phyloP scores from a whole-genome alignment of 352 stramenopile species.

The Phytophthora tubulina region DNA sequence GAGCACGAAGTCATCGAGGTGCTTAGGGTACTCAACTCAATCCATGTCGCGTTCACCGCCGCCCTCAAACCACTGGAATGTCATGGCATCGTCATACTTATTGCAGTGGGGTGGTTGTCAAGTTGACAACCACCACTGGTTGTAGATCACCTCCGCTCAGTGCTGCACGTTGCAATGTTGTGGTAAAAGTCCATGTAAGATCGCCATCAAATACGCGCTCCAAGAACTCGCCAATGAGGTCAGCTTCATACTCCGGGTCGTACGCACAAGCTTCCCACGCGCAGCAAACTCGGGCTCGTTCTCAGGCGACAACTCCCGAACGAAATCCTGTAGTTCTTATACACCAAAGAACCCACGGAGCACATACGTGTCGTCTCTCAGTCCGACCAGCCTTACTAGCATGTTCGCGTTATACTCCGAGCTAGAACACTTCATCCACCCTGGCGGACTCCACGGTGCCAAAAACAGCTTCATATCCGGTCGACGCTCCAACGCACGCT shows the following conservation, averaged over 20 bases:
- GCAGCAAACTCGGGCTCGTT: slow-evolving; percentile 89
- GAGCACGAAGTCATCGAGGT: slow-evolving; percentile 83
- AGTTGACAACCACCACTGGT: too few relatives aligned
- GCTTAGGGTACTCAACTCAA: slow-evolving; percentile 77
- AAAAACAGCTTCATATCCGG: slow-evolving; percentile 85
- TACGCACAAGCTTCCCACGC: slow-evolving; percentile 78
- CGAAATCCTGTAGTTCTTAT: slow-evolving; percentile 79
- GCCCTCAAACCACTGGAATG: slow-evolving; percentile 90
- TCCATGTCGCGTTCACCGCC: slow-evolving; percentile 62
- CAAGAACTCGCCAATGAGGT: slow-evolving; percentile 84
- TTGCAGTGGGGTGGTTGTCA: slow-evolving; percentile 51
- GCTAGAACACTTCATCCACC: slow-evolving; percentile 84
- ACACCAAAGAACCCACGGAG: slow-evolving; percentile 92
- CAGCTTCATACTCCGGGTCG: slow-evolving; percentile 57
- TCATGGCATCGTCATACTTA: slow-evolving; percentile 90
- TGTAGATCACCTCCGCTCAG: slow-evolving; percentile 77
- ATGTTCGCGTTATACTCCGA: slow-evolving; percentile 70
- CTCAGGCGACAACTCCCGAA: slow-evolving; percentile 92
- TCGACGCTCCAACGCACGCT: slow-evolving; percentile 64
- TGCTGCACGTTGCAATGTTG: slow-evolving; percentile 79
- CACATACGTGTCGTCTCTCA: slow-evolving; percentile 56
- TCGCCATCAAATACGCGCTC: slow-evolving; percentile 81
- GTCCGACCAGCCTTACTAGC: slow-evolving; percentile 56
- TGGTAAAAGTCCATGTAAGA: slow-evolving; percentile 93
- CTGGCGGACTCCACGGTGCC: slow-evolving; percentile 89